Evolutionary conservation across 495 filamentous ascomycete species (phyloP).

Genomic region (Penicillium herquei): DNA sequence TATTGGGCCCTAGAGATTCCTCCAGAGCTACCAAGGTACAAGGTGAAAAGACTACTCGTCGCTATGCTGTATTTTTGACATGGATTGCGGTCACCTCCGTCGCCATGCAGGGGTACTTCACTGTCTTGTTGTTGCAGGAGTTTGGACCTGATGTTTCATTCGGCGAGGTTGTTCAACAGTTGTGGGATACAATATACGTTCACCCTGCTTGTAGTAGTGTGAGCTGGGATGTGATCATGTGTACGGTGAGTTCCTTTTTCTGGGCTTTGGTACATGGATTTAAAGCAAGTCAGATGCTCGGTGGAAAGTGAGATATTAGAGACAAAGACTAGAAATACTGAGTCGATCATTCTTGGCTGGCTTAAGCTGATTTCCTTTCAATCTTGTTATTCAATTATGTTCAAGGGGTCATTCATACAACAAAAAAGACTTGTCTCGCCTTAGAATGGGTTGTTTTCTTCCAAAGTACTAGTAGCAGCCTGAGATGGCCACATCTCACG

Average conservation of each 20-base stretch:
- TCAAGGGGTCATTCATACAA: too few species aligned
- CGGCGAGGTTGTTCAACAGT: conserved; percentile 1
- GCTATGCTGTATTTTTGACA: conserved; percentile 13
- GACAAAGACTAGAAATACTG: too few species aligned
- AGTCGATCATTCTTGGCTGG: too few species aligned
- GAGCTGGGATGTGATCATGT: conserved; percentile 30
- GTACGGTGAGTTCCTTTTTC: conserved; percentile 10
- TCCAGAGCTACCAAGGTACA: conserved; percentile 7
- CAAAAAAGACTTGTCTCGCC: too few species aligned
- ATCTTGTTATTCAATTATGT: too few species aligned
- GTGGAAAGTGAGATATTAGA: neutral
- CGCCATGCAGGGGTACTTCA: conserved; percentile 16
- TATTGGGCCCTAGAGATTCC: conserved; percentile 9
- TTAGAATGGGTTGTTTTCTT: too few species aligned
- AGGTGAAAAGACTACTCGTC: conserved; percentile 6
- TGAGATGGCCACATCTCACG: too few species aligned
- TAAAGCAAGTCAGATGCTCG: conserved; percentile 14
- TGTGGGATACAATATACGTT: conserved; percentile 20
- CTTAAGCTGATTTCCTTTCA: too few species aligned
- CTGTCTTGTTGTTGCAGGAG: conserved; percentile 9
- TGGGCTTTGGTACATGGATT: conserved; percentile 19
- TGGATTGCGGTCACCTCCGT: conserved; percentile 12
- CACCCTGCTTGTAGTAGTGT: conserved; percentile 33
- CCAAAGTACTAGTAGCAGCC: too few species aligned
- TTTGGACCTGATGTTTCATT: conserved; percentile 4